Base-by-base conservation (phyloP, 2,329 filamentous ascomycete species). In the Colletotrichum eleusines region DNA sequence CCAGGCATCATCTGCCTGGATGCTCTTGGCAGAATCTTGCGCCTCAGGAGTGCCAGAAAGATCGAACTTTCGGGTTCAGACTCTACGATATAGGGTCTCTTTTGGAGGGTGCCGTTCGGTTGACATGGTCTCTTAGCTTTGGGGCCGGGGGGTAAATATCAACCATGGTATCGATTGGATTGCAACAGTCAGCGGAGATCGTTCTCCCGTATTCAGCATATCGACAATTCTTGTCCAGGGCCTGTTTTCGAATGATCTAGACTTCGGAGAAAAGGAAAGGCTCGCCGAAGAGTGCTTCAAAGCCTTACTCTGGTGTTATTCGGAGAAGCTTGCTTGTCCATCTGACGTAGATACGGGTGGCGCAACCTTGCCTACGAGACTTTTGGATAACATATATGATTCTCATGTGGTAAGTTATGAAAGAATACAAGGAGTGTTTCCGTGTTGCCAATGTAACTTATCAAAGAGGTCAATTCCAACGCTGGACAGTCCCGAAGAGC, bases 191-290 rank as follows among this genome's bases (percentile, higher is more conserved):
- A 14, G 23, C 26, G 12, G 2, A 1, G 5, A 50, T 7, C 12
- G 1, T 50, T 50, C 46, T 8, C 46, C 46, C 3, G 44, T 48
- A 14, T 48, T 48, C n/a, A 14, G 3, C 26, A 48, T 48, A 11
- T 0, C 0, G 1, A 3, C 0, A 11, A 11, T n/a, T n/a, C 20
- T 46, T 12, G 16, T 2, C n/a, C n/a, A n/a, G n/a, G n/a, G n/a
- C n/a, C n/a, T n/a, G n/a, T n/a, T n/a, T n/a, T n/a, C n/a, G 1
- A 2, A 8, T 42, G 18, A 9, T 2, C 40, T 40, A 4, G 12
- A 40, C 38, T 40, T 16, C 16, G 20, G 5, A 44, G 42, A 44
- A 20, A 44, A 44, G 7, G 7, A n/a, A 44, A 8, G 3, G 1
- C 9, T 44, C 18, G 42, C 3, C 3, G 3, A n/a, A 20, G 42